Evolutionary conservation across 768 basidiomycete genomes (phyloP), one percentile per base, ranked within the genome.

Genomic region (Holtermanniella nyarrowii): DNA sequence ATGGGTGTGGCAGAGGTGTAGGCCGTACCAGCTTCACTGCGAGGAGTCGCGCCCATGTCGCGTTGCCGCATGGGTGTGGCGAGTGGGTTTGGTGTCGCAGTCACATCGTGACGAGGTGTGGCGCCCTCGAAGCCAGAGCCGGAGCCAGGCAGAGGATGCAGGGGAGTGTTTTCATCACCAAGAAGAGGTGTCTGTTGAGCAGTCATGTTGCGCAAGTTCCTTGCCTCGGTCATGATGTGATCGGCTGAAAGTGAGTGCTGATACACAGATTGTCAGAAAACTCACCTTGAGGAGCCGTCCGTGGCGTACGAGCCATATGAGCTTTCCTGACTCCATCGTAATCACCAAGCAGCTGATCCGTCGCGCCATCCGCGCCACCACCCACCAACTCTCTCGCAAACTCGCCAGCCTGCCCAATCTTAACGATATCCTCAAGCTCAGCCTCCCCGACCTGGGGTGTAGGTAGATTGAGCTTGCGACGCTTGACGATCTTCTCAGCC

Each of bases 371-470:
- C 18, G 77, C 80, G 20, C 59, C 59, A 2, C 53, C 59, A 4
- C 57, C 65, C 13, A 67, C 89, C 59, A 96, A 65, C 3, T 85
- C 81, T 45, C 89, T 84, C 16, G 93, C 86, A 61, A 80, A 84
- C 74, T 93, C 90, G 2, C 88, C 84, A 0, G 86, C 85, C 68
- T 86, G 82, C 0, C 95, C 95, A 64, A 97, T 96, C 76, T 97
- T 99, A 58, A 95, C 93, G 55, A 99, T 96, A 58, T 96, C 90
- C 74, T 97, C 95, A 46, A 99, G 73, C 71, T 99, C 95, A 2
- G 78, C 73, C 73, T 99, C 95, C 7, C 88, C 86, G 14, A 99
- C 95, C 63, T 99, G 95, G 4, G 93, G 88, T 22, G 75, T 73
- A 0, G 95, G 95, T 13, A 99, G 76, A 49, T 80, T 79, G 24